A percentile compares a stretch with the other conserved stretches of the same genome.
Conservation (phyloP, 805 yeast genomes). For the Pichia occidentalis region DNA sequence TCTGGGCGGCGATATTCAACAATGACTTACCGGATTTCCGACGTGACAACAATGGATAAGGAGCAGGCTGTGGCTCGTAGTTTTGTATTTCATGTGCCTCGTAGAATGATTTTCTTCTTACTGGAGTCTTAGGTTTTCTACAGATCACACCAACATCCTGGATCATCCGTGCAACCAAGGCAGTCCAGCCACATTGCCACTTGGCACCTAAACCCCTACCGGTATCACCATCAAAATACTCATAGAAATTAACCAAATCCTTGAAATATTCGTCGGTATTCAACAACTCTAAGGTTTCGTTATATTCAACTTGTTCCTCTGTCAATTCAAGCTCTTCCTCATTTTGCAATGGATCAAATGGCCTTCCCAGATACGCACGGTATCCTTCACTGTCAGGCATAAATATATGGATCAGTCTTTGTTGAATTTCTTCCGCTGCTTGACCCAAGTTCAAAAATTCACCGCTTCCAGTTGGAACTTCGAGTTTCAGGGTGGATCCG, state of each 20-base stretch:
- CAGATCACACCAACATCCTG: conserved; percentile 79
- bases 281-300: conserved; percentile 47
- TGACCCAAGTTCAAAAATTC: conserved; percentile 70
- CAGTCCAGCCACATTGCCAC: conserved; percentile 97
- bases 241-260: conserved; percentile 74
- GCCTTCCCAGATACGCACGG: conserved; percentile 75
- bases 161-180: conserved; percentile 84
- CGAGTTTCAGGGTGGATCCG: conserved; percentile 78
- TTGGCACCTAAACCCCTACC: conserved; percentile 92
- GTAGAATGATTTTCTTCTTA: conserved; percentile 24
- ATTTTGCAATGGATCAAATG: conserved; percentile 28
- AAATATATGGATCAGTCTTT: conserved; percentile 73
- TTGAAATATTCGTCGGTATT: conserved; percentile 63
- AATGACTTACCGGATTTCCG: conserved; percentile 72
- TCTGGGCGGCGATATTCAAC: conserved; percentile 58
- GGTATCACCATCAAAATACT: conserved; percentile 89
- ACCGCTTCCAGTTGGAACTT: conserved; percentile 84
- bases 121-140: conserved; percentile 38
- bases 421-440: conserved; percentile 86
- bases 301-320: conserved; percentile 44
- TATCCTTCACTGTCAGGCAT: conserved; percentile 51
- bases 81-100: conserved; percentile 33
- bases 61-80: conserved; percentile 39
- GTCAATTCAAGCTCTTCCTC: conserved; percentile 30
- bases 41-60: conserved; percentile 38